phyloP scores from a whole-genome alignment of 2,329 filamentous ascomycete species.

The Fusarium sp. region DNA sequence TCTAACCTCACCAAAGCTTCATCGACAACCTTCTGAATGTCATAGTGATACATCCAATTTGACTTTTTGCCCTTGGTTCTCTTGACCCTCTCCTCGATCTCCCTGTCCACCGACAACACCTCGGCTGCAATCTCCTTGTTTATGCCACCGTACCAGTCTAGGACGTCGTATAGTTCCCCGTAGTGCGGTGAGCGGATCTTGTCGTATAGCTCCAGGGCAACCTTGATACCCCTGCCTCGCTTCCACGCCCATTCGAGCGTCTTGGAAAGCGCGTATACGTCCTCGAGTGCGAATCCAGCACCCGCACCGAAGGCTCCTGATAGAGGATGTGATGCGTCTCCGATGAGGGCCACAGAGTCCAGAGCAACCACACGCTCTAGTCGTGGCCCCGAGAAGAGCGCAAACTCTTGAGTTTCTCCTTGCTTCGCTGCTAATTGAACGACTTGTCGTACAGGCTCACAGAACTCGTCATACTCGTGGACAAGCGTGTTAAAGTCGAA shows the following conservation, averaged over 20 bases:
- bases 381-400: conserved; percentile 46
- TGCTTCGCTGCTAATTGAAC: conserved; percentile 44
- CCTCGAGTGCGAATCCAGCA: conserved; percentile 54
- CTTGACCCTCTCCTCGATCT: conserved; percentile 41
- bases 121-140: conserved; percentile 29
- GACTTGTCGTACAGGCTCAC: conserved; percentile 45
- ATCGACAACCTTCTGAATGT: conserved; percentile 37
- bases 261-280: conserved; percentile 42
- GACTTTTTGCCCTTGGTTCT: conserved; percentile 36
- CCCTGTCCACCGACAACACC: conserved; percentile 33
- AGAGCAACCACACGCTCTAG: conserved; percentile 43
- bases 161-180: conserved; percentile 38
- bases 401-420: conserved; percentile 45
- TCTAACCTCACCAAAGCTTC: conserved; percentile 4
- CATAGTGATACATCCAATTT: conserved; percentile 46
- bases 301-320: conserved; percentile 58
- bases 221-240: conserved; percentile 21
- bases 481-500: conserved; percentile 36
- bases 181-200: conserved; percentile 47
- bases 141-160: conserved; percentile 40
- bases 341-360: conserved; percentile 58
- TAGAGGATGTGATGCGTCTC: conserved; percentile 67
- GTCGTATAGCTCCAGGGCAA: conserved; percentile 44
- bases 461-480: conserved; percentile 46
- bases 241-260: conserved; percentile 42